A percentile compares a stretch with the other conserved stretches of the same genome.
These are phyloP conservation scores for Azolla pinnata DNA, from an alignment of 75 land plant species.

Conservation along the genomic window DNA sequence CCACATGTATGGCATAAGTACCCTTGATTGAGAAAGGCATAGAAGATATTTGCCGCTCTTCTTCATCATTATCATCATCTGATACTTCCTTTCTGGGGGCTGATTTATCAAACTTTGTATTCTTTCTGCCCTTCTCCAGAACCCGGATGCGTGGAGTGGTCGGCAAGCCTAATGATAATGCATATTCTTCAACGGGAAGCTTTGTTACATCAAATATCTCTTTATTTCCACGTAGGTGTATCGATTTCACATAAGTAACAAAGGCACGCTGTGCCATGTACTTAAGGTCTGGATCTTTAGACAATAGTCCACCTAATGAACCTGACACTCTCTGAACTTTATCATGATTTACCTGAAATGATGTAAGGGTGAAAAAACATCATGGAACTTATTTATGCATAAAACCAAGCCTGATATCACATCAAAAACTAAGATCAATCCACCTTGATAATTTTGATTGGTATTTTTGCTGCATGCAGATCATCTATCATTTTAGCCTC, in stretches of 20 bases:
- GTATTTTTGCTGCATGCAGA: constrained; percentile 59
- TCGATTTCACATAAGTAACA: constrained; percentile 62
- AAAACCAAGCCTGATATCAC: background rate
- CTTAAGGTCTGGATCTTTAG: constrained; percentile 69
- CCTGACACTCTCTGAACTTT: constrained; percentile 58
- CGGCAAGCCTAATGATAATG: constrained; percentile 82
- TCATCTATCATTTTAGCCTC: constrained; percentile 65
- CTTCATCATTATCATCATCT: background rate
- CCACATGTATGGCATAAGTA: too few species aligned
- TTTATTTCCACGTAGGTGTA: constrained; percentile 48
- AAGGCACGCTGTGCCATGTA: constrained; percentile 76
- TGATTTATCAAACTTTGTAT: constrained; percentile 3
- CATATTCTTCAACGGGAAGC: constrained; percentile 62
- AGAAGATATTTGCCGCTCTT: too few species aligned
- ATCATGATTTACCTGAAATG: constrained; percentile 51
- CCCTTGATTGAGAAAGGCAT: too few species aligned
- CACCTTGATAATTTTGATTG: constrained; percentile 63
- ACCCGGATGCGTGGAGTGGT: constrained; percentile 79
- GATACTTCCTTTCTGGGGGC: background rate
- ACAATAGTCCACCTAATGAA: constrained; percentile 51
- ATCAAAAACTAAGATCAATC: background rate
- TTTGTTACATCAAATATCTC: constrained; percentile 69
- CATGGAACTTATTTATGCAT: too few species aligned
- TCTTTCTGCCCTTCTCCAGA: constrained; percentile 21
- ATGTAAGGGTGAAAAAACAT: background rate